Base-by-base conservation (phyloP, 108 stramenopile species). In the Cyclotella cryptica region DNA sequence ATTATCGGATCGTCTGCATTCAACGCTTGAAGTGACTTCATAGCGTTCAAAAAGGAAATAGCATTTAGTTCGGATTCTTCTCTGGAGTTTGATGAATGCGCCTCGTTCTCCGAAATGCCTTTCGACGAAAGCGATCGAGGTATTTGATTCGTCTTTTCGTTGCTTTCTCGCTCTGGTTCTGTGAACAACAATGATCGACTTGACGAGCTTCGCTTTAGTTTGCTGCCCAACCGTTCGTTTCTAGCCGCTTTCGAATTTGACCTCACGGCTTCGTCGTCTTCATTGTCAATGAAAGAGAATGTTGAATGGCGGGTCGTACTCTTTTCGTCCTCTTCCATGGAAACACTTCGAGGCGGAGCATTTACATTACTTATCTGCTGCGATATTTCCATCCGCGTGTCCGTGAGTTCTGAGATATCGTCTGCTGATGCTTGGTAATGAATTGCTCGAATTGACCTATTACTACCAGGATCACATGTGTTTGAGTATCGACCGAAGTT, bases 1-100 rank as follows among this genome's bases (percentile, higher is more conserved):
- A 68, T 64, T 52, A 57, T 68, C 45, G 79, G 76, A 60, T 86
- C 75, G 52, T 80, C 80, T 19, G 84, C 78, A 51, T 86, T 72
- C 24, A 84, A 29, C 39, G 47, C 79, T 21, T 47, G 46, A 43
- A 84, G 77, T n/a, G 77, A 83, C 24, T 52, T 58, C 43, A 83
- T 70, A 8, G 43, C 42, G 58, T 55, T 64, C 19, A 74, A 49
- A 40, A 67, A 75, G 22, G 26, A n/a, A 66, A 55, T 66, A 24
- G 52, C 54, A 6, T 42, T 60, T 52, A 30, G 47, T 44, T 78
- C 49, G 4, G 69, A 78, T 55, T 30, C 77, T 28, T 78, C 54
- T 43, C 30, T 55, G 62, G 47, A 44, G 39, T 42, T 62, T 59
- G 43, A 17, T 58, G 27, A 12, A 53, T 47, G 6, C 10, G 35